Evolutionary conservation across 192 early-diverging fungal genomes (phyloP), one percentile per base, ranked within the genome.

Genomic region (Rhizophagus clarus): DNA sequence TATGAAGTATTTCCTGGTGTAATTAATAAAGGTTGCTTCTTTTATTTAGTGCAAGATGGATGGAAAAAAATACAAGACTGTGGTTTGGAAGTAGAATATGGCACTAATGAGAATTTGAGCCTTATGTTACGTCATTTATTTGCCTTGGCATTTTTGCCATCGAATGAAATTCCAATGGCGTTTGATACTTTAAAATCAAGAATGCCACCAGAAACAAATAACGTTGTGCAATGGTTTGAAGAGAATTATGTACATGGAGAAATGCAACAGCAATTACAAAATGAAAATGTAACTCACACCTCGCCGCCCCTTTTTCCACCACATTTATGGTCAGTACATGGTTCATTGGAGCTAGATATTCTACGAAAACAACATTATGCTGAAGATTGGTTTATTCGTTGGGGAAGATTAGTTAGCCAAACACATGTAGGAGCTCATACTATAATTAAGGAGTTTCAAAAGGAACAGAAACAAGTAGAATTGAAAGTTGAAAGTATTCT

Each of bases 401-500:
- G 47, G 72, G 7, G 49, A 29, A 56, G 7, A 22, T 74, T 74
- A 5, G 20, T 74, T 26, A 24, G 72, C 20, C 26, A 24, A 24
- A 10, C 72, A n/a, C 47, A 74, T 74, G 15, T 45, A 1, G 72
- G 47, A n/a, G 72, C 61, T 31, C 49, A 32, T 29, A 56, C 42
- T 24, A 74, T 74, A 3, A 74, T 74, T 60, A 22, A 74, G 20
- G 51, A 74, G 24, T 34, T 74, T 28, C 72, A 74, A 40, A 74
- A 74, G 20, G 72, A 74, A 34, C 72, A 74, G 45, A 6, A 74
- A 40, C 37, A 40, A 40, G 4, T 5, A 40, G 37, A 40, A 40
- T 40, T 40, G 37, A 5, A 40, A 29, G 24, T 74, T 29, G 72
- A 61, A 24, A 60, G 9, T 8, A 74, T 60, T 74, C 26, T 74